Evolutionary conservation across 331 rosid genomes (phyloP), one percentile per base, ranked within the genome.

Genomic region (Malus hybrid): DNA sequence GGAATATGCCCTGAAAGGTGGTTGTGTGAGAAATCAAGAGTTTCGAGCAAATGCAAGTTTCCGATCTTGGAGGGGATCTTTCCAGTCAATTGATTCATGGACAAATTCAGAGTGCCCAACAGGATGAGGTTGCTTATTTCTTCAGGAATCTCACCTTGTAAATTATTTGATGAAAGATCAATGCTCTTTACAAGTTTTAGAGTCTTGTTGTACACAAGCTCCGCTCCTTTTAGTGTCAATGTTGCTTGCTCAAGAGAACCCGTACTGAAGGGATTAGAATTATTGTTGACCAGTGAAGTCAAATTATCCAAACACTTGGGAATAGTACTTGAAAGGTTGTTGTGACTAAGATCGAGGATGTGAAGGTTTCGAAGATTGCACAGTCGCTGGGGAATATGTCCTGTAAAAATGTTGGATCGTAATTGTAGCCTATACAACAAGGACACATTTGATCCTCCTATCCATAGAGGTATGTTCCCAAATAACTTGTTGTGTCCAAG

Each of bases 91-190:
- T 34, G 55, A 60, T 85, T 85, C 16, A 66, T 34, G 0, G 86
- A 79, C 56, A 85, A 77, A 28, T 82, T 80, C 44, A 84, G 31
- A 12, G 5, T 79, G 1, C 0, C 11, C 28, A 86, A 10, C 10
- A 19, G 72, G 1, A 24, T 6, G 2, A 83, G 34, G 5, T 10
- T 19, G 34, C 70, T 61, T 39, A 83, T 33, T 55, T 80, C 73
- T 19, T 11, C 32, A 4, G 85, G 87, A 27, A 86, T 83, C 6
- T 11, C 9, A 6, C 83, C 82, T 0, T 22, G 48, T 2, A 86
- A 77, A 3, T 64, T 67, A 33, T 86, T 86, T 3, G 7, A 2
- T 0, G 80, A 86, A 10, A 85, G 62, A 22, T 85, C 81, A 54
- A 82, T 55, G 6, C 14, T 67, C 29, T 39, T 69, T 4, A 82